These are phyloP conservation scores for Schizonepeta tenuifolia DNA, from an alignment of 257 asterid species.

Conservation along the genomic window DNA sequence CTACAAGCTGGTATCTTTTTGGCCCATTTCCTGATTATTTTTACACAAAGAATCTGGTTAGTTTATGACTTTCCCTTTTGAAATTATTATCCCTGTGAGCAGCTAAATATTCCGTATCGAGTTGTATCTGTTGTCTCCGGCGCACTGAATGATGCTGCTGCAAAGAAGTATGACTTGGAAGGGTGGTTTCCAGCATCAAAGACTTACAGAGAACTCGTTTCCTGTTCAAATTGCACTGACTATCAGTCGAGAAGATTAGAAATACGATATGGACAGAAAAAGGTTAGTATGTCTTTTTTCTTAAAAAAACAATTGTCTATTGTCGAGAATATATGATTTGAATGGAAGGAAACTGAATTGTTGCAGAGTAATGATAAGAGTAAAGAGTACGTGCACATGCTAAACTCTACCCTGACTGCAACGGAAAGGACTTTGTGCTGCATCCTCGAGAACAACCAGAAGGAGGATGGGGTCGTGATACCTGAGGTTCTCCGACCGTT, in stretches of 20 bases:
- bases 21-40: neutral
- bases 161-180: conserved; percentile 92
- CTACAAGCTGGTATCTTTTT: conserved; percentile 62
- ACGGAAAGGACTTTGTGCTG: conserved; percentile 94
- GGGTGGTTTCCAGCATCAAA: conserved; percentile 96
- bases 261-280: conserved; percentile 85
- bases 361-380: conserved; percentile 75
- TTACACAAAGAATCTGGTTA: neutral
- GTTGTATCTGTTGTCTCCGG: conserved; percentile 88
- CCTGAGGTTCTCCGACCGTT: conserved; percentile 69
- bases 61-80: neutral
- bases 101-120: conserved; percentile 86
- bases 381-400: conserved; percentile 85
- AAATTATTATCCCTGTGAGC: conserved; percentile 29
- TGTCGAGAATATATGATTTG: neutral
- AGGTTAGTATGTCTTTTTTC: no score
- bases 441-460: conserved; percentile 89
- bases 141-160: conserved; percentile 95
- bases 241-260: conserved; percentile 89
- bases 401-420: conserved; percentile 93
- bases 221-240: conserved; percentile 96
- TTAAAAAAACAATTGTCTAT: no score
- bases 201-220: conserved; percentile 82
- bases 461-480: conserved; percentile 83
- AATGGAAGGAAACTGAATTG: conserved; percentile 24